Conservation (phyloP, 441 rosid genomes). For the Eutrema salsugineum region DNA sequence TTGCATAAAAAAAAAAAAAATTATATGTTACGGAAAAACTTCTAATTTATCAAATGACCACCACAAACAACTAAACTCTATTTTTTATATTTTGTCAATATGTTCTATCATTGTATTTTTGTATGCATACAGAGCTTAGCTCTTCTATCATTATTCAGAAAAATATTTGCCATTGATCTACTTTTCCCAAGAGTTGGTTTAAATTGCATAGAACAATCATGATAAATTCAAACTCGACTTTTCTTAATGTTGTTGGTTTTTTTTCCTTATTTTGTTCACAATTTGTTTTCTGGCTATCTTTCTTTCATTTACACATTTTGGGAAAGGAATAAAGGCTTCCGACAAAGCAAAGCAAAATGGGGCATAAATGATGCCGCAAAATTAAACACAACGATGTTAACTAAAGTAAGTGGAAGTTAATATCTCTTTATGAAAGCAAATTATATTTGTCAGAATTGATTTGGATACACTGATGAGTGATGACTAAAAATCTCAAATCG, state of each 20-base stretch:
- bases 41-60: too few relatives aligned
- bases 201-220: not conserved
- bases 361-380: not conserved
- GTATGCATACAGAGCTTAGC: too few relatives aligned
- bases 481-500: not conserved
- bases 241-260: not conserved
- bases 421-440: not conserved
- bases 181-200: not conserved
- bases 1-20: too few relatives aligned
- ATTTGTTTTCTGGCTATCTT: not conserved
- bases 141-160: too few relatives aligned
- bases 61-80: too few relatives aligned
- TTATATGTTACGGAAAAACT: too few relatives aligned
- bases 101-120: too few relatives aligned
- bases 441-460: not conserved
- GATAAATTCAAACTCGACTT: not conserved
- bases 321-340: constrained; percentile 32
- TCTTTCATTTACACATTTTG: constrained; percentile 7
- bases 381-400: constrained; percentile 4
- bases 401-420: not conserved
- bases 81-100: too few relatives aligned
- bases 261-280: not conserved
- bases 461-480: not conserved
- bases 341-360: constrained; percentile 20
- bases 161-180: not conserved